Evolutionary conservation across 176 grass and related monocot genomes (phyloP), one percentile per base, ranked within the genome.

Genomic region (Miscanthus lutarioriparius): DNA sequence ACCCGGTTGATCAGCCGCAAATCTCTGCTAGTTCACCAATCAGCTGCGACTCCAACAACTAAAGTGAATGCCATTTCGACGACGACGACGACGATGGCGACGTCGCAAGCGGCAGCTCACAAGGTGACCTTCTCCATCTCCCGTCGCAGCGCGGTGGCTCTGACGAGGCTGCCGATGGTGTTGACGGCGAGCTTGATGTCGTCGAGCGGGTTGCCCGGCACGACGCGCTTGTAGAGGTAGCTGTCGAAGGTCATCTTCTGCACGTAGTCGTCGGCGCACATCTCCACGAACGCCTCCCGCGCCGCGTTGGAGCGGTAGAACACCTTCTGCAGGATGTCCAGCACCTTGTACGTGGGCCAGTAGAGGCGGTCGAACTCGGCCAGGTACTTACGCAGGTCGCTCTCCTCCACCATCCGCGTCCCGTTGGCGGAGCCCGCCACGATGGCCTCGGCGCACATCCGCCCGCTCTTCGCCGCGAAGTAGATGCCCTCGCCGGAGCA

Each of bases 241-340:
- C 96, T 98, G 82, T 98, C 96, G 64, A 98, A 98, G 33, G 96
- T 98, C 96, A 98, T 98, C 83, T 89, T 95, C 87, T 98, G 96
- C 0, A 98, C 93, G 72, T 99, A 99, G 77, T 99, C 96, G 82
- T 99, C 93, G 67, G 93, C 93, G 71, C 96, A 99, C 96, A 99
- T 98, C 91, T 98, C 93, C 30, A 98, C 96, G 77, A 98, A 98
- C 3, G 96, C 96, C 87, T 98, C 96, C 13, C 93, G 75, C 3
- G 96, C 96, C 0, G 96, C 76, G 82, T 96, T 98, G 69, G 93
- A 95, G 59, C 96, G 91, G 86, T 98, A 98, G 94, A 98, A 98
- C 74, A 98, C 89, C 93, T 98, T 98, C 85, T 98, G 96, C 87
- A 98, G 84, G 83, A 98, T 88, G 84, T 98, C 96, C 2, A 98